Percentiles rank a stretch among this genome's conserved stretches.
These are phyloP conservation scores for Plasmopara muralis DNA, from an alignment of 352 stramenopile genomes.

Conservation along the genomic window DNA sequence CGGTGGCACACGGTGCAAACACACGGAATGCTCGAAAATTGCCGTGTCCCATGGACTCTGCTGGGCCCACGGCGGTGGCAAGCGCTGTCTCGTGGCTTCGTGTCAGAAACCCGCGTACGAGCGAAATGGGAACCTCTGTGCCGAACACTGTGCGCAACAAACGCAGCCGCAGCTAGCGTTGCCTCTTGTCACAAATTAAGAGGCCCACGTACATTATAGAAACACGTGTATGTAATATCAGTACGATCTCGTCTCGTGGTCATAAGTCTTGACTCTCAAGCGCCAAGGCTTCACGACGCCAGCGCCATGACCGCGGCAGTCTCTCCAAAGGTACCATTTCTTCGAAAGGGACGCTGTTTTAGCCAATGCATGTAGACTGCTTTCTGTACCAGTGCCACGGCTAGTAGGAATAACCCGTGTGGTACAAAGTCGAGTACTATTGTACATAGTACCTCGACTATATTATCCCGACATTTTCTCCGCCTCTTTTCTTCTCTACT, in stretches of 20 bases:
- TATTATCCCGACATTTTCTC: no score
- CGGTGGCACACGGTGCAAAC: conserved; percentile 57
- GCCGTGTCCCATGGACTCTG: conserved; percentile 43
- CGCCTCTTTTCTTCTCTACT: no score
- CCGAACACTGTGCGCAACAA: conserved; percentile 18
- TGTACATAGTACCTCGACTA: no score
- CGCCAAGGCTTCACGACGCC: no score
- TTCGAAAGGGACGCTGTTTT: no score
- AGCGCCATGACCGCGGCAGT: no score
- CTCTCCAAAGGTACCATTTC: no score
- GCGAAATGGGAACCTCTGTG: conserved; percentile 47
- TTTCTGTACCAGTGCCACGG: no score
- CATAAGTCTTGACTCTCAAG: no score
- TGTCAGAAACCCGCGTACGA: conserved; percentile 53
- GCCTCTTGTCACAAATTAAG: conserved; percentile 1
- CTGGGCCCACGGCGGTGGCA: conserved; percentile 48
- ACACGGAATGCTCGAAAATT: conserved; percentile 44
- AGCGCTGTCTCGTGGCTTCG: conserved; percentile 31
- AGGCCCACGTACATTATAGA: conserved; percentile 22
- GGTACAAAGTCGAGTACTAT: no score
- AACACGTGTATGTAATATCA: conserved; percentile 9
- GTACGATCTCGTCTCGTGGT: not conserved
- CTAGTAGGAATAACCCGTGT: no score
- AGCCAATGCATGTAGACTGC: no score
- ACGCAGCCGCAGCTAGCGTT: conserved; percentile 6